Evolutionary conservation across 768 basidiomycete species (phyloP), one percentile per base, ranked within the genome.

Genomic region (Gymnopilus dilepis): DNA sequence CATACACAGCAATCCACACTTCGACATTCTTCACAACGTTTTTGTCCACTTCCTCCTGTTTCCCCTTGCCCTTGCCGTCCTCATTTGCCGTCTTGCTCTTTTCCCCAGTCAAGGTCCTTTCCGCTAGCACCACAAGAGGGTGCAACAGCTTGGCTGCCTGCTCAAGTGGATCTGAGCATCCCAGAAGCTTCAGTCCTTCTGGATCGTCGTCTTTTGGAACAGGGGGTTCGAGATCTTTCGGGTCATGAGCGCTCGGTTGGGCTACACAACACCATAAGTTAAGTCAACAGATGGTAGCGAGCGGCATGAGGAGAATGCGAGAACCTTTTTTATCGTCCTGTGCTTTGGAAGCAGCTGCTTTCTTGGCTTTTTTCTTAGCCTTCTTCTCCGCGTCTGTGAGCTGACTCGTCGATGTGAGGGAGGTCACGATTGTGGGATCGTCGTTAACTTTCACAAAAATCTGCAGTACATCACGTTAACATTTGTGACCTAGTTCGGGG

Each of bases 361-460:
- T 94, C 76, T 93, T 94, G 12, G 91, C 92, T 73, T 91, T 94
- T 75, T 92, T 93, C 72, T 88, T 88, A 0, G 90, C 90, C 71
- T 93, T 92, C 73, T 92, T 92, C 74, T 88, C 89, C 4, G 84
- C 84, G 24, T 84, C 87, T 3, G 86, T 80, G 21, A 86, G 72
- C 31, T 75, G 73, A 81, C 82, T 76, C 59, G 79, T 71, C 50
- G 80, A 73, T 52, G 77, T 69, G 6, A 77, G 67, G 22, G 75
- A 72, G 24, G 78, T 80, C 30, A 81, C 84, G 50, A 91, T 76
- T 33, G 82, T 80, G 1, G 93, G 90, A 61, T 91, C 81, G 70
- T 96, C 94, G 66, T 87, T 78, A 1, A 93, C 77, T 47, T 77
- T 74, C 38, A 92, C 78, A 70, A 88, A 94, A 74, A 97, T 93